Base-by-base conservation (phyloP, 352 stramenopile species). In the Phytophthora pini region DNA sequence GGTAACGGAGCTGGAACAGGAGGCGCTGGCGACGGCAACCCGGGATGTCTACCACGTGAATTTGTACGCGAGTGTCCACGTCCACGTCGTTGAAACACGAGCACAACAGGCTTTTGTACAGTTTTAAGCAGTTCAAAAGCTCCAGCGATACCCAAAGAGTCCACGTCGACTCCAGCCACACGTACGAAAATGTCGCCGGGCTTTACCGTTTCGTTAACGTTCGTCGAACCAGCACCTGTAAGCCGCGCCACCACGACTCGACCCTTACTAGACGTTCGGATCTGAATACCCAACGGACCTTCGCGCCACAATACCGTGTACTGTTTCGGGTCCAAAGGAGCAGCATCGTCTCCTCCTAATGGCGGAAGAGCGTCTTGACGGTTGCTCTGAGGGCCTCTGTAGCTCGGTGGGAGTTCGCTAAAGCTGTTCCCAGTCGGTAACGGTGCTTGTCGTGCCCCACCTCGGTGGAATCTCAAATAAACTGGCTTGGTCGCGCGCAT, bases 291-390 rank as follows among this genome's bases (percentile, higher is more conserved):
- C 5, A 96, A 75, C 4, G 87, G 82, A 1, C 88, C 88, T 5
- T 90, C 80, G 17, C 75, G 67, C 88, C 88, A 96, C 17, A 91
- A 49, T 12, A 96, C 77, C 6, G 80, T 78, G 68, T 94, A 96
- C 62, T 94, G 83, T 27, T 63, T 74, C 3, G 77, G 68, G 4
- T 82, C 70, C 48, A 79, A 46, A 2, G 44, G 41, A 9, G 53
- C 15, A 74, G 50, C 22, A 44, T 54, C 36, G 10, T 20, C 50
- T 51, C 55, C 17, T 60, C n/a, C 5, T 46, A 24, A 47, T 71
- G 36, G 5, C 61, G 54, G 2, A 38, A 39, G 26, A 56, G 22
- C 32, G 41, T 48, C 11, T 45, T 57, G 40, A 36, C 31, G 31
- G 31, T 46, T 61, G 29, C 34, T 66, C 31, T 43, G 53, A 34